Base-by-base conservation (phyloP, 352 stramenopile genomes). In the Globisporangium echinulatum region DNA sequence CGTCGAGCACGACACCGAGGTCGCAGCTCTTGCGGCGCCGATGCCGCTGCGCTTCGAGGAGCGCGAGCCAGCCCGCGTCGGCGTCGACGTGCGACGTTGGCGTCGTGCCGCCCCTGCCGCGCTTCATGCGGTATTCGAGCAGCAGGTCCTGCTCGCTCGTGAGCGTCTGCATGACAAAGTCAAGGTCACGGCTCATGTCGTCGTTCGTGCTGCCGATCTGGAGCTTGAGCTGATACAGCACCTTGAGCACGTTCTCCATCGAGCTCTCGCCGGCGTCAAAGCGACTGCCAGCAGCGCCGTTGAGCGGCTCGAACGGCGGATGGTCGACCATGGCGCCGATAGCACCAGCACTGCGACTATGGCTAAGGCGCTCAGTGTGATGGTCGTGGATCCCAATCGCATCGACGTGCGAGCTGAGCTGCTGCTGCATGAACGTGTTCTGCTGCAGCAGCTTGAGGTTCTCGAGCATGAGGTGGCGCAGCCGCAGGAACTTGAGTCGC, bases 241-340 rank as follows among this genome's bases (percentile, higher is more conserved):
- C 79, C 49, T 75, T 76, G 42, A 88, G 75, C 40, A 90, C 77
- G 64, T 86, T 81, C 56, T 87, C 81, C 81, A 90, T 87, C 63
- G 71, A 81, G 56, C 75, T 87, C 46, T 89, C 79, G n/a, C 77
- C 79, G 11, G 82, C 71, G 40, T 61, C 64, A 13, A 59, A 57
- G 42, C 8, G 38, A 10, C 7, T 19, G 19, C 49, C 19, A 50
- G 15, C 37, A 7, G 49, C 44, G 62, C n/a, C 49, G 17, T 38
- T 58, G 40, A 17, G 38, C 19, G 33, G 55, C 14, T 56, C 51
- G 51, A 37, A 40, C 37, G 17, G 25, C 25, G 1, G 25, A 33
- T 33, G 25, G 25, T 33, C 25, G 25, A 33, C 25, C 25, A 33
- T 33, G 25, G 25, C 25, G 25, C 25, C 25, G 25, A 33, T 33